Evolutionary conservation across 371 early-diverging fungal genomes (phyloP), one percentile per base, ranked within the genome.

Genomic region (Syncephalastrum racemosum): DNA sequence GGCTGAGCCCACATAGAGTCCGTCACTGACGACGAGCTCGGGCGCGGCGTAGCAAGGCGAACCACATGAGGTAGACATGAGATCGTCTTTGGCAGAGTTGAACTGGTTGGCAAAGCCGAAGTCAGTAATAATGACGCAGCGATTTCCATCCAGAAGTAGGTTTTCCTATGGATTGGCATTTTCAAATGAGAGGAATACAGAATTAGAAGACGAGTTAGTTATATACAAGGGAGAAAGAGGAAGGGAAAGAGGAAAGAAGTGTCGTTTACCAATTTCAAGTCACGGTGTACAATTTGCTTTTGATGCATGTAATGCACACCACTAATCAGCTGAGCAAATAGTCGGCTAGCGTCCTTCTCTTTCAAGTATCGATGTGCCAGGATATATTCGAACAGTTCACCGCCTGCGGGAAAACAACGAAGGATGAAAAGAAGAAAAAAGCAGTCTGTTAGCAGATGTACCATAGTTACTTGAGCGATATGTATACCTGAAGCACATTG

Each of bases 71-170:
- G 98, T 96, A 8, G 89, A 80, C 88, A 97, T 88, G 48, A 97
- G 76, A 60, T 91, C 90, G 55, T 83, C 85, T 43, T 75, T 64
- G 13, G 84, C 65, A 31, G 79, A 82, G 46, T 85, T 73, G 57
- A 92, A 94, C 68, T 94, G 90, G 71, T 99, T 99, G 14, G 98
- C 97, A 70, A 99, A 97, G 4, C 99, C 99, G 87, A 99, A 99
- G 67, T 99, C 99, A 4, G 97, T 98, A 62, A 99, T 93, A 60
- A 96, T 90, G 24, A 99, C 90, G 70, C 92, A 91, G 44, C 92
- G 81, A 64, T 93, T 73, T 46, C 84, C 83, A 80, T 97, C 96
- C 49, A 96, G 73, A 49, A 97, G 68, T 54, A 97, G 68, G 66
- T 97, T 98, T 80, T 98, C 98, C 92, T 90, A 84, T 36, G 18